Base-by-base conservation (phyloP, 1,284 basidiomycete species). In the Naganishia sp. region DNA sequence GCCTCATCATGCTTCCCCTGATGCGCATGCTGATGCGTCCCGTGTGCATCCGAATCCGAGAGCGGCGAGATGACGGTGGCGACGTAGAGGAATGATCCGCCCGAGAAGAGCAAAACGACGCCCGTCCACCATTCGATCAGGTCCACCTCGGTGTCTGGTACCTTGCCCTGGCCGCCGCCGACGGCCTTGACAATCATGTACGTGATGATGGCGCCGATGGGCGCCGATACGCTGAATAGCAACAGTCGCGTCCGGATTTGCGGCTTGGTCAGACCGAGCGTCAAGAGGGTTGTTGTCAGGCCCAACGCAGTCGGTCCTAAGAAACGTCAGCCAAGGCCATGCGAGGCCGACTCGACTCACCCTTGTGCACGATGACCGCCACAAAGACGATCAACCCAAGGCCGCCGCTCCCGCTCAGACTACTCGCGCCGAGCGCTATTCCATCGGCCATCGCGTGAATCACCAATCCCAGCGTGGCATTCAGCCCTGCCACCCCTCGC, bases 11-110 rank as follows among this genome's bases (percentile, higher is more conserved):
- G 72, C 18, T 74, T 70, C 35, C 47, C 57, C 50, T 74, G 70
- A 49, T 72, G 66, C n/a, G 69, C 69, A 31, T 62, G 67, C 28
- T 69, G 72, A 55, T 81, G 80, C 17, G 81, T 82, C 13, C 55
- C 54, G 17, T 88, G 85, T 47, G 73, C 68, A 31, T 75, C 72
- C n/a, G 71, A 68, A 32, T 72, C 67, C 2, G 77, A 77, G 2
- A 89, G 83, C 3, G 89, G 86, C 75, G 92, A 90, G 28, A 94
- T 82, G 42, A 93, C 89, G 2, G 94, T 94, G 0, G 94, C 93
- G 41, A 97, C 94, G 75, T 94, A 97, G 35, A 97, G 82, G 79
- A 97, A 97, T 1, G 92, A 93, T 17, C 94, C 94, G 45, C 92
- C 94, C 17, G 79, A 79, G 72, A 80, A 80, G 18, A 79, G 71